phyloP scores from a whole-genome alignment of 1,284 basidiomycete genomes.

The Ganoderma meredithae region DNA sequence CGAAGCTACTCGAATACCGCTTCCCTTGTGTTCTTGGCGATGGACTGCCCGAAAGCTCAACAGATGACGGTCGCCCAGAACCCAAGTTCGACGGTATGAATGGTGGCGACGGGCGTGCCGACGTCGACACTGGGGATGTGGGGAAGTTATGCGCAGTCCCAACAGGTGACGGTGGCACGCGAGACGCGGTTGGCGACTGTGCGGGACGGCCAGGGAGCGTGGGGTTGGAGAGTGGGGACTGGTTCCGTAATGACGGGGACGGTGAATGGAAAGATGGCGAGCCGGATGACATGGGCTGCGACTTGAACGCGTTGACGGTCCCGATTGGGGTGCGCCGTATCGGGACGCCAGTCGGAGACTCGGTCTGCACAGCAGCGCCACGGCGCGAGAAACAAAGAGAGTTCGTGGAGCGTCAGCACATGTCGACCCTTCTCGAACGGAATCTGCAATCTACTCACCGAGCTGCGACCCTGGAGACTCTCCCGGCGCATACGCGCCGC shows the following conservation, averaged over 20 bases:
- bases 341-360: slow-evolving; percentile 55
- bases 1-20: slow-evolving; percentile 71
- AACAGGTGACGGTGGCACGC: slow-evolving; percentile 54
- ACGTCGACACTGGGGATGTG: slow-evolving; percentile 40
- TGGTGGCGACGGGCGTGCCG: slow-evolving; percentile 52
- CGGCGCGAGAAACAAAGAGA: neutral
- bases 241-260: slow-evolving; percentile 54
- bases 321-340: slow-evolving; percentile 62
- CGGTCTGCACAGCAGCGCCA: slow-evolving; percentile 29
- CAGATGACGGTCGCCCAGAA: slow-evolving; percentile 47
- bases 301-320: slow-evolving; percentile 72
- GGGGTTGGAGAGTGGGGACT: slow-evolving; percentile 49
- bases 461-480: slow-evolving; percentile 44
- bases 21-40: slow-evolving; percentile 40
- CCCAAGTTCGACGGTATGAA: slow-evolving; percentile 57
- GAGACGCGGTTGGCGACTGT: slow-evolving; percentile 51
- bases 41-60: slow-evolving; percentile 33
- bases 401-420: slow-evolving; percentile 12
- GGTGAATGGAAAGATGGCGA: slow-evolving; percentile 57
- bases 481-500: slow-evolving; percentile 51
- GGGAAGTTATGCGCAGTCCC: slow-evolving; percentile 39
- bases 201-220: slow-evolving; percentile 46
- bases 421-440: neutral
- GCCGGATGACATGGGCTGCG: slow-evolving; percentile 66
- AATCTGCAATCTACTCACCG: slow-evolving; percentile 40